Conservation (phyloP, 441 rosid genomes). For the Manihot esculenta region DNA sequence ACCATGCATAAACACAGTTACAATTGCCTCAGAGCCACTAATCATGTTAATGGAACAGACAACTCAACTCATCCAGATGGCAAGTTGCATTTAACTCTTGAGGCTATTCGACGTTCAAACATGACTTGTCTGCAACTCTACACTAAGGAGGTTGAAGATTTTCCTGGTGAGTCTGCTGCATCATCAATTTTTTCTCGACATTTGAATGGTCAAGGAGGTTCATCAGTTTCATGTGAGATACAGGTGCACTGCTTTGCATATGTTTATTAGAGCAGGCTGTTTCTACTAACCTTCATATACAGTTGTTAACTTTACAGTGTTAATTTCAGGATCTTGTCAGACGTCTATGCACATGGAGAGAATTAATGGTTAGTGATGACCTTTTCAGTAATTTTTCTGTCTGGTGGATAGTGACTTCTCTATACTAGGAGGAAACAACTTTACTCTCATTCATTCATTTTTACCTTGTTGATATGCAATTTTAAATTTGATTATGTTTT, state of each 20-base stretch:
- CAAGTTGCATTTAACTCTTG: constrained; percentile 61
- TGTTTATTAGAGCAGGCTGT: constrained; percentile 6
- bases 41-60: constrained; percentile 56
- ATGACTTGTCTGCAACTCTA: constrained; percentile 74
- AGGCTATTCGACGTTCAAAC: constrained; percentile 92
- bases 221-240: constrained; percentile 44
- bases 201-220: constrained; percentile 52
- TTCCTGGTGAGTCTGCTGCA: constrained; percentile 80
- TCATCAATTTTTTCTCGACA: constrained; percentile 72
- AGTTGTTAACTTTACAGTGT: constrained; percentile 19
- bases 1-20: constrained; percentile 8
- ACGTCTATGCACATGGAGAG: constrained; percentile 88
- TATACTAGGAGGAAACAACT: neutral
- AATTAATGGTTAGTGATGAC: constrained; percentile 67
- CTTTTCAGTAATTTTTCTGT: constrained; percentile 7
- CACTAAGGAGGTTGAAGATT: constrained; percentile 72
- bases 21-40: constrained; percentile 36
- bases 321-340: constrained; percentile 70
- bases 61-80: constrained; percentile 63
- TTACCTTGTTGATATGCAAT: neutral
- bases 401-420: constrained; percentile 14
- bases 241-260: constrained; percentile 47
- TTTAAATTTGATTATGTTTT: neutral
- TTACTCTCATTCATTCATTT: neutral
- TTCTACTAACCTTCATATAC: constrained; percentile 9